Evolutionary conservation across 2,329 filamentous ascomycete genomes (phyloP).

Genomic region (Trichoderma gracile): DNA sequence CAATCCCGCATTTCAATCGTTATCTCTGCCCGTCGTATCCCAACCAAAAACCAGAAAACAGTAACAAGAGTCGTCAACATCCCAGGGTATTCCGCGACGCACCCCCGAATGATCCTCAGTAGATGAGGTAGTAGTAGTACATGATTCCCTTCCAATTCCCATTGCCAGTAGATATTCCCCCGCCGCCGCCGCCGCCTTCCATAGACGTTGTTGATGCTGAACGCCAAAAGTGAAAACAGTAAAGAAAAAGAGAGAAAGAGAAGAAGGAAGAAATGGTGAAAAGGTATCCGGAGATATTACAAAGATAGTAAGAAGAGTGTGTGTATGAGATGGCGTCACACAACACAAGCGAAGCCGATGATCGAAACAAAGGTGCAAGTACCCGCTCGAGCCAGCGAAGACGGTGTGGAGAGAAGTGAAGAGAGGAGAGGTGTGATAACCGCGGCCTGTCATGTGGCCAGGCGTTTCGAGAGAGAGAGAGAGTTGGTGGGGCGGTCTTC

Average conservation of each 20-base stretch:
- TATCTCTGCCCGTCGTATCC: constrained; percentile 19
- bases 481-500: constrained; percentile 13
- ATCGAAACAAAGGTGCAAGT: constrained; percentile 18
- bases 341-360: constrained; percentile 17
- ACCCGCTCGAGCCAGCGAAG: constrained; percentile 33
- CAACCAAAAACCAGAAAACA: constrained; percentile 2
- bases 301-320: constrained; percentile 10
- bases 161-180: constrained; percentile 17
- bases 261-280: not conserved
- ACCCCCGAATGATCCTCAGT: constrained; percentile 24
- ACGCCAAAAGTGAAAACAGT: constrained; percentile 18
- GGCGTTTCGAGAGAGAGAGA: constrained; percentile 9
- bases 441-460: constrained; percentile 29
- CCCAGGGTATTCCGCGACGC: constrained; percentile 26
- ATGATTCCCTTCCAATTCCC: constrained; percentile 18
- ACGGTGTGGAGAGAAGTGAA: constrained; percentile 16
- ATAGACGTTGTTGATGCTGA: constrained; percentile 20
- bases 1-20: constrained; percentile 26
- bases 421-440: constrained; percentile 13
- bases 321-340: constrained; percentile 13
- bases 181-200: constrained; percentile 5
- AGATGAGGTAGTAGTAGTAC: constrained; percentile 21
- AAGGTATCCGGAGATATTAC: constrained; percentile 8
- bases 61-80: constrained; percentile 22
- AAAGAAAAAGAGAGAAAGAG: not conserved